Evolutionary conservation across 129 eudicot genomes (phyloP), one percentile per base, ranked within the genome.

Genomic region (Arctium minus): DNA sequence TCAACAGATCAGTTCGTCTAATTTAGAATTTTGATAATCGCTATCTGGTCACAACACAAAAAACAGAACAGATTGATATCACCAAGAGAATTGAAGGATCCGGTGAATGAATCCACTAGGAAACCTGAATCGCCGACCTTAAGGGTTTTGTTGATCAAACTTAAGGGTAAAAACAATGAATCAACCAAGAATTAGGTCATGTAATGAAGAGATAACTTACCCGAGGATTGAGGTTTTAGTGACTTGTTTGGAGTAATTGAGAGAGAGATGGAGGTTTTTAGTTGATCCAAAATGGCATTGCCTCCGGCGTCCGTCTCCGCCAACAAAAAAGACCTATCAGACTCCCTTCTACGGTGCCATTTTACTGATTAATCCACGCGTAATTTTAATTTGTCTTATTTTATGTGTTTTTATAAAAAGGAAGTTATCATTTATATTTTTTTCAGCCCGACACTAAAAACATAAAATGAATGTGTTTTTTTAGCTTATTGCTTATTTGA

Each of bases 181-280:
- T 71, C 75, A 71, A 37, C 75, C 12, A 71, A 71, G n/a, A 71
- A 72, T 37, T 72, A 36, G 76, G 50, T 36, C 30, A 36, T 33
- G 32, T 3, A 31, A 32, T 32, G 1, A 32, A 70, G 75, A 72
- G 8, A 8, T 22, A 72, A 40, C 75, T 72, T 72, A 72, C 75
- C 75, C 4, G 75, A 72, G 44, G 75, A 36, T 72, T 72, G 75
- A 72, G 75, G 40, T 72, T 36, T 72, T 36, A 72, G 29, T 70
- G 44, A 15, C 44, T 70, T 33, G 44, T 38, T 70, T 70, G 42
- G 75, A 72, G 75, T 72, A 36, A 35, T 36, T 36, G 75, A 36
- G 30, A 72, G 46, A 35, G 48, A 36, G 74, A 33, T 32, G 74
- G 75, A 36, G 48, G 48, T 1, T 36, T 72, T 72, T 18, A 72